Conservation (phyloP, 306 rosid genomes). For the Glycine latifolia region DNA sequence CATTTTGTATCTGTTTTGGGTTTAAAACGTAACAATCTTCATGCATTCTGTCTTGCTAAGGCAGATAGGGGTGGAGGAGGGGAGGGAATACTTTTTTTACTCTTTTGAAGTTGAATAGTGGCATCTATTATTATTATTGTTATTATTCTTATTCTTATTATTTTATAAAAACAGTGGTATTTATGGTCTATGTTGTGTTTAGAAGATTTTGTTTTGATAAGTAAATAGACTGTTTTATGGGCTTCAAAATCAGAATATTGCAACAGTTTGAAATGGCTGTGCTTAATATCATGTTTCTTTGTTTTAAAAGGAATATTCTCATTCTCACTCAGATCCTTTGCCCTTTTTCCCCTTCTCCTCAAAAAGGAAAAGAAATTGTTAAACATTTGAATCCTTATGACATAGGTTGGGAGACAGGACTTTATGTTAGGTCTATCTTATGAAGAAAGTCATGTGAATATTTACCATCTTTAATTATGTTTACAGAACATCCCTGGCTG, state of each 20-base stretch:
- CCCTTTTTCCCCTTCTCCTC: neutral
- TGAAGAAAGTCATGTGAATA: conserved; percentile 39
- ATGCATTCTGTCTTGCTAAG: conserved; percentile 14
- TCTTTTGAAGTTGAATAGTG: conserved; percentile 28
- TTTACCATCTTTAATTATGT: conserved; percentile 36
- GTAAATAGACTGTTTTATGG: neutral
- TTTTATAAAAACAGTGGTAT: conserved; percentile 1
- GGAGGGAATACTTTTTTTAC: neutral
- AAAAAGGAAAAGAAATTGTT: neutral
- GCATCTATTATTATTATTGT: neutral
- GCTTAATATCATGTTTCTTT: neutral
- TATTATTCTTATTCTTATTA: neutral
- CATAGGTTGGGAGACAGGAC: conserved; percentile 32
- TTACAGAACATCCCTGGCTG: conserved; percentile 89
- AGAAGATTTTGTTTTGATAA: conserved; percentile 26
- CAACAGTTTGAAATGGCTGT: conserved; percentile 1
- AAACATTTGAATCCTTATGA: conserved; percentile 19
- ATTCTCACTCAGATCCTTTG: conserved; percentile 3
- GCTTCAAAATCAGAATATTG: conserved; percentile 6
- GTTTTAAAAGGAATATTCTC: conserved; percentile 8
- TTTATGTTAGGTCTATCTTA: conserved; percentile 12
- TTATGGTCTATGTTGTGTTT: conserved; percentile 2
- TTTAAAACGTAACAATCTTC: conserved; percentile 1
- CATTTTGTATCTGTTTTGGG: conserved; percentile 13
- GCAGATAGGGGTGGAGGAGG: neutral